phyloP scores from a whole-genome alignment of 75 land plant species.

The Ceratopteris richardii region DNA sequence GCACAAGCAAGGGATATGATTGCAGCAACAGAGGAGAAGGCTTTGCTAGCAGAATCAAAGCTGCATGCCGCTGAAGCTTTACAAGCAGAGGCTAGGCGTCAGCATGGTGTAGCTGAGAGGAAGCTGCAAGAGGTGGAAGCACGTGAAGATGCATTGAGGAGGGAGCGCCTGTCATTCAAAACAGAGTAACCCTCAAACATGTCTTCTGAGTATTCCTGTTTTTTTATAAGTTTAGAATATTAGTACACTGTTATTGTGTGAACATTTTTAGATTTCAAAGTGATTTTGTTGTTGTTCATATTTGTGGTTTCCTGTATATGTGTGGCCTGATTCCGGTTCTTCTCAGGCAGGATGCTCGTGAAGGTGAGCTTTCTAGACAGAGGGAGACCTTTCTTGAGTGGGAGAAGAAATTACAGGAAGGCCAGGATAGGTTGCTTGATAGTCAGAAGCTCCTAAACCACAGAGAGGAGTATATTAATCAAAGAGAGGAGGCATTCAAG shows the following conservation, averaged over 20 bases:
- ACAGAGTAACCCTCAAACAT: conserved; percentile 44
- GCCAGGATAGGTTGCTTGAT: conserved; percentile 59
- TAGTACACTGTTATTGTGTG: too few relatives aligned
- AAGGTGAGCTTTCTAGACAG: conserved; percentile 43
- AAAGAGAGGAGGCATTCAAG: conserved; percentile 36
- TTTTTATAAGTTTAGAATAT: too few relatives aligned
- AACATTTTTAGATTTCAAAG: too few relatives aligned
- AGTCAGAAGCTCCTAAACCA: conserved; percentile 57
- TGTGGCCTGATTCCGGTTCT: neutral
- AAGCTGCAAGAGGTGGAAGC: conserved; percentile 84
- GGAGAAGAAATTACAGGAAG: conserved; percentile 46
- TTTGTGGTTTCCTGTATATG: neutral
- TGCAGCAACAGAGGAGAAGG: conserved; percentile 51
- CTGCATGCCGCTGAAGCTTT: conserved; percentile 60
- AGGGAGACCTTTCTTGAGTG: conserved; percentile 51
- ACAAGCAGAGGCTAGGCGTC: conserved; percentile 56
- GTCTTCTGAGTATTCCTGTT: neutral
- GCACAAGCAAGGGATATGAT: conserved; percentile 58
- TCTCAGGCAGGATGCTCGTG: conserved; percentile 46
- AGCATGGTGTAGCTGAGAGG: conserved; percentile 52
- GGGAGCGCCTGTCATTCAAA: conserved; percentile 45
- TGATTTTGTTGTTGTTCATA: too few relatives aligned
- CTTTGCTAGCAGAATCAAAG: conserved; percentile 55
- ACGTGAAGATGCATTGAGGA: conserved; percentile 86
- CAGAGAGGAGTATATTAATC: conserved; percentile 50